phyloP scores from a whole-genome alignment of 2,329 filamentous ascomycete species.

The Curvularia verruculosa region DNA sequence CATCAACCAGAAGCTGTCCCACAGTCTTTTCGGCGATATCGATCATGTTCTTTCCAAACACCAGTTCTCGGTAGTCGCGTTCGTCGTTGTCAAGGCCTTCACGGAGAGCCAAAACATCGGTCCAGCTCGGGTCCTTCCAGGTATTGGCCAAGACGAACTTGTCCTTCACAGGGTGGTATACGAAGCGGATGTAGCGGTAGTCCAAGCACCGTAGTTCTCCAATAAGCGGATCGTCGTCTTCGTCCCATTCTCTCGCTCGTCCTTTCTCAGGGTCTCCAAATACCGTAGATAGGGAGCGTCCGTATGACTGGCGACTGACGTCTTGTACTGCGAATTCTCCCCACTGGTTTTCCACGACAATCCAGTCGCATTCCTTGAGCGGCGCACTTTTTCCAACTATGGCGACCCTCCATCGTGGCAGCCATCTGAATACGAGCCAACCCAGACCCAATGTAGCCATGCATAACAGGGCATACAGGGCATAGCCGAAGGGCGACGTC shows the following conservation, averaged over 20 bases:
- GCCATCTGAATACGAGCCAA: slow-evolving; percentile 86
- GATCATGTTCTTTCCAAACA: slow-evolving; percentile 90
- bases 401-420: slow-evolving; percentile 83
- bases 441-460: slow-evolving; percentile 74
- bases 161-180: slow-evolving; percentile 86
- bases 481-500: slow-evolving; percentile 73
- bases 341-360: slow-evolving; percentile 98
- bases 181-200: slow-evolving; percentile 93
- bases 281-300: slow-evolving; percentile 67
- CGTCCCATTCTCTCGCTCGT: slow-evolving; percentile 70
- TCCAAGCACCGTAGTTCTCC: slow-evolving; percentile 77
- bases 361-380: slow-evolving; percentile 81
- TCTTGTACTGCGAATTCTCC: slow-evolving; percentile 82
- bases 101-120: slow-evolving; percentile 74
- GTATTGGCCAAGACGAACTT: slow-evolving; percentile 85
- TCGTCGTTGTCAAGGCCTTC: slow-evolving; percentile 87
- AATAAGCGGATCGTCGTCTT: slow-evolving; percentile 77
- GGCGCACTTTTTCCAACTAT: slow-evolving; percentile 73
- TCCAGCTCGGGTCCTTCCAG: slow-evolving; percentile 95
- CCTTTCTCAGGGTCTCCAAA: slow-evolving; percentile 72
- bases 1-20: slow-evolving; percentile 83
- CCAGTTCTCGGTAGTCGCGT: slow-evolving; percentile 77
- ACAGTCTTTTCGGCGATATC: slow-evolving; percentile 91
- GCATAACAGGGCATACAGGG: slow-evolving; percentile 73
- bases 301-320: slow-evolving; percentile 66